Evolutionary conservation across 805 yeast species (phyloP).

Genomic region (Sugiyamaella americana): DNA sequence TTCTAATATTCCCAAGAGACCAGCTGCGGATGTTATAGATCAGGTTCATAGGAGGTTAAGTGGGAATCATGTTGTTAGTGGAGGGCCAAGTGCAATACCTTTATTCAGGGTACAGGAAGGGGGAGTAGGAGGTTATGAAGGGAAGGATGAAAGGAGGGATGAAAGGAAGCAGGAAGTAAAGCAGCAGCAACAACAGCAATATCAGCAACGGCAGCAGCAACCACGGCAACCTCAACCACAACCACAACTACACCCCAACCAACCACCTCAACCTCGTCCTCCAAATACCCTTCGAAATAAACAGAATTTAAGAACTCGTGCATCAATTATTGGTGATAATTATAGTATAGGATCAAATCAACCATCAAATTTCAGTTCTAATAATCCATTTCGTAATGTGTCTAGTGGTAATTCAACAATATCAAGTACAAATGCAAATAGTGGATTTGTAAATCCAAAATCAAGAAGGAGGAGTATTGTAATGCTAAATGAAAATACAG

Average conservation of each 20-base stretch:
- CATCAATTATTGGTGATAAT: not conserved
- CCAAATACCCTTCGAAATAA: not conserved
- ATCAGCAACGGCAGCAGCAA: too few relatives aligned
- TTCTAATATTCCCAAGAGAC: conserved; percentile 3
- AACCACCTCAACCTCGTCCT: too few relatives aligned
- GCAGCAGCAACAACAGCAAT: too few relatives aligned
- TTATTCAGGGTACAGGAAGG: conserved; percentile 8
- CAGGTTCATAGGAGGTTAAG: conserved; percentile 16
- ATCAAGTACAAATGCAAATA: not conserved
- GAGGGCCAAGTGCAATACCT: conserved; percentile 9
- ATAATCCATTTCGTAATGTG: not conserved
- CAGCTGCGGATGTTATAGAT: conserved; percentile 15
- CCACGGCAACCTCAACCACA: too few relatives aligned
- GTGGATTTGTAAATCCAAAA: conserved; percentile 15
- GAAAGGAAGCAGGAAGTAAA: too few relatives aligned
- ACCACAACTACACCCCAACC: too few relatives aligned
- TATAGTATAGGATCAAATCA: not conserved
- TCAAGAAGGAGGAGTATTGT: conserved; percentile 12
- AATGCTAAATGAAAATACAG: not conserved
- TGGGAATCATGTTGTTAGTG: not conserved
- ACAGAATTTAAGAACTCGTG: not conserved
- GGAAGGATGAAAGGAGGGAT: too few relatives aligned
- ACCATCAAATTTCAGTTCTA: not conserved
- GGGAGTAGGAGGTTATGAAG: too few relatives aligned
- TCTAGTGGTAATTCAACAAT: too few relatives aligned